Evolutionary conservation across 495 filamentous ascomycete species (phyloP), one percentile per base, ranked within the genome.

Genomic region (Xylaria sp.): DNA sequence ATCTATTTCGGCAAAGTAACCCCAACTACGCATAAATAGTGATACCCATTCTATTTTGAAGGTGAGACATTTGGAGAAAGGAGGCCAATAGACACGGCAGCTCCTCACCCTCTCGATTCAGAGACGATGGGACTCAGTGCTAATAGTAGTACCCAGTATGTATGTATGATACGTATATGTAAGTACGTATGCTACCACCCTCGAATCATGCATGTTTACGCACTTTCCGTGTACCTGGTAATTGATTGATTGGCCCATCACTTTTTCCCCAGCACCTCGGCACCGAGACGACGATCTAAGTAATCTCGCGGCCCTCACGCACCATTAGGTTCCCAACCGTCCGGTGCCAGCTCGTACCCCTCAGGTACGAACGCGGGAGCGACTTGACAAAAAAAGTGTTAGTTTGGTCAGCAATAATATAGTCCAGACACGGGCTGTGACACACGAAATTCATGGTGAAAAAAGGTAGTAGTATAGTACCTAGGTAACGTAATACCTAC

Each of bases 331-430:
- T 76, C 61, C 83, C 83, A 85, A 12, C 70, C 80, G 24, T 73
- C 71, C 11, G 73, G 67, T 14, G 81, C 80, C 43, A 83, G 69
- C 74, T 83, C 79, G 64, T 78, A 83, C 0, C 80, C 79, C 57
- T 72, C 74, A 0, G 73, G 74, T 17, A 75, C 70, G 66, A 84
- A 85, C 1, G 77, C 83, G 7, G 83, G 82, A 41, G 83, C 79
- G 33, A 84, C 82, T 80, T 31, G 33, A 3, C n/a, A n/a, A n/a
- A n/a, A n/a, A n/a, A n/a, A n/a, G n/a, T n/a, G n/a, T n/a, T n/a
- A n/a, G n/a, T n/a, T n/a, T n/a, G 61, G 19, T 64, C 37, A 61
- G 33, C 33, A 4, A 41, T n/a, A 1, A 40, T 1, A 41, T 29
- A 33, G 21, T 21, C 21, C 58, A 61, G 3, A 24, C 35, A 40